Conservation (phyloP, 2,329 filamentous ascomycete genomes). For the Lasiodiplodia hormozganensis region DNA sequence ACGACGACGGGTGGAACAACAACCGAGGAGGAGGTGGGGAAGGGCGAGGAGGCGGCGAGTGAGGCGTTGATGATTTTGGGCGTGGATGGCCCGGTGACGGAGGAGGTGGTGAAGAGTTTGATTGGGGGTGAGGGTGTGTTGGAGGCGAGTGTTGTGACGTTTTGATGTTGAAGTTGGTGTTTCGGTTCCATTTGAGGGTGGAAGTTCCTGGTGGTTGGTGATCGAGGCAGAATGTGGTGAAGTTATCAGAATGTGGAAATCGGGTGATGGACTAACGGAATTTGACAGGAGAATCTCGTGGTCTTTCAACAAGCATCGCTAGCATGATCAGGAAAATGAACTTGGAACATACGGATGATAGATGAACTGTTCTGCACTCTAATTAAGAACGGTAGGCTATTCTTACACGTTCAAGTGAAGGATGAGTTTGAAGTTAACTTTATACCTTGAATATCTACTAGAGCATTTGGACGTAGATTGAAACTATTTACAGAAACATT, state of each 20-base stretch:
- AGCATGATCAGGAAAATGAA: neutral
- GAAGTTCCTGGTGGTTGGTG: neutral
- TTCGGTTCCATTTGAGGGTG: neutral
- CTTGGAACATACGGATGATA: neutral
- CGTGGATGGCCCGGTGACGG: conserved; percentile 69
- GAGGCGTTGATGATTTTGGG: conserved; percentile 86
- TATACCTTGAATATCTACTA: no score
- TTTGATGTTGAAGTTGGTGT: conserved; percentile 38
- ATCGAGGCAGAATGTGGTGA: neutral
- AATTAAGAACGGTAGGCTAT: no score
- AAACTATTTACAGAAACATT: no score
- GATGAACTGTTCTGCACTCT: no score
- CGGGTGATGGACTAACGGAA: neutral
- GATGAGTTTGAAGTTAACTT: no score
- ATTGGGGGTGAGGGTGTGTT: conserved; percentile 58
- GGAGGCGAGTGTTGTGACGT: conserved; percentile 59
- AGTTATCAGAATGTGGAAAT: neutral
- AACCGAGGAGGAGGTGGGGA: conserved; percentile 34
- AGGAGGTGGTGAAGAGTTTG: conserved; percentile 59
- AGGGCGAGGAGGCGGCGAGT: neutral
- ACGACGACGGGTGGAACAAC: conserved; percentile 33
- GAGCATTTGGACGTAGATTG: no score
- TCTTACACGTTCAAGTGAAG: no score
- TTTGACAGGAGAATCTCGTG: no score
- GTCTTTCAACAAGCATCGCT: neutral